phyloP scores from a whole-genome alignment of 257 asterid genomes.

The Petrea volubilis region DNA sequence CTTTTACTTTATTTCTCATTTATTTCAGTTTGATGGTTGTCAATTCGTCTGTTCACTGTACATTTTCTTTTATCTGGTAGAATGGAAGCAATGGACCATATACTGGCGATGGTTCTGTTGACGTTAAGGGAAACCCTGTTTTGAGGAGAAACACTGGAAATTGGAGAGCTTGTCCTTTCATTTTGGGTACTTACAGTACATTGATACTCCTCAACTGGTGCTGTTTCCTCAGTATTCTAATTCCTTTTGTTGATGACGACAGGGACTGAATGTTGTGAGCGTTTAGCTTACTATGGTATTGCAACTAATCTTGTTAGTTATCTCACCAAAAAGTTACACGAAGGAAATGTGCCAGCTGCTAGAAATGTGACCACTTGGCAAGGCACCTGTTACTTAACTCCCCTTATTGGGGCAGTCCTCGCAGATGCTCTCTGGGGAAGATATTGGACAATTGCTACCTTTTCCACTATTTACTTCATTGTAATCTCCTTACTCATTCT shows the following conservation, averaged over 20 bases:
- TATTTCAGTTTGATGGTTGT: not conserved
- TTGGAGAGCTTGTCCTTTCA: slow-evolving; percentile 97
- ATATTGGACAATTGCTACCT: slow-evolving; percentile 98
- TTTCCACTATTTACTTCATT: slow-evolving; percentile 85
- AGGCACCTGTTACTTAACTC: slow-evolving; percentile 95
- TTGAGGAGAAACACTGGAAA: slow-evolving; percentile 87
- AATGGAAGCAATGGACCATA: slow-evolving; percentile 43
- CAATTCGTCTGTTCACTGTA: not conserved
- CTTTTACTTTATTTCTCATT: not conserved
- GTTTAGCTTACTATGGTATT: slow-evolving; percentile 96
- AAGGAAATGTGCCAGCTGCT: slow-evolving; percentile 97
- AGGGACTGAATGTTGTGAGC: slow-evolving; percentile 98
- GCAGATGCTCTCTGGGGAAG: slow-evolving; percentile 99
- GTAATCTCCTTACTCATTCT: slow-evolving; percentile 40
- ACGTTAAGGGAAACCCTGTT: slow-evolving; percentile 85
- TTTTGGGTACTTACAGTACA: slow-evolving; percentile 54
- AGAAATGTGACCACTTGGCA: slow-evolving; percentile 96
- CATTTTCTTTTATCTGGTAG: slow-evolving; percentile 32
- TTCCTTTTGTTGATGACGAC: slow-evolving; percentile 38
- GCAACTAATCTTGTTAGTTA: slow-evolving; percentile 90
- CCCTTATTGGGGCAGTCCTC: slow-evolving; percentile 88
- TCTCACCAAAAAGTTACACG: slow-evolving; percentile 74
- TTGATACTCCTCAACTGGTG: not conserved
- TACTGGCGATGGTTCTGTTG: slow-evolving; percentile 98
- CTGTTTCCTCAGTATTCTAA: slow-evolving; percentile 17